Evolutionary conservation across 768 basidiomycete species (phyloP).

Genomic region (Symmetrospora coprosmae): DNA sequence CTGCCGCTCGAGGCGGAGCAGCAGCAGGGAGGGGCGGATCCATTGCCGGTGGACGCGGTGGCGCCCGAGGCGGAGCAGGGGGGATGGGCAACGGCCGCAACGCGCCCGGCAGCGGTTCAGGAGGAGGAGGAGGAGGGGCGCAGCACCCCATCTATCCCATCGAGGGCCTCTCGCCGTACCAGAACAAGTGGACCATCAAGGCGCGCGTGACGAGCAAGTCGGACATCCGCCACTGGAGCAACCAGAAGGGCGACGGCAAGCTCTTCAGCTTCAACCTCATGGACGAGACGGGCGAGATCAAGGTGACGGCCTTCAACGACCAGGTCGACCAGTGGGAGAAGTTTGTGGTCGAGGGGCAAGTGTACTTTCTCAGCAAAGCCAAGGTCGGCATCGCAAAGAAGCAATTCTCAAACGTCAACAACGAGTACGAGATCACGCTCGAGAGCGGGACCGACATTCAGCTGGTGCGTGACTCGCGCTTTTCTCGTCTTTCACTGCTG

Average conservation of each 20-base stretch:
- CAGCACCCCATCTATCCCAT: slow-evolving; percentile 55
- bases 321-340: slow-evolving; percentile 69
- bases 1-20: slow-evolving; percentile 26
- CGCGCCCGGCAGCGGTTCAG: slow-evolving; percentile 1
- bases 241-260: slow-evolving; percentile 80
- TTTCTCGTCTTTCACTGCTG: background rate
- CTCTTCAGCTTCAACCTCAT: slow-evolving; percentile 82
- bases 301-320: slow-evolving; percentile 77
- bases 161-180: slow-evolving; percentile 85
- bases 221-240: slow-evolving; percentile 80
- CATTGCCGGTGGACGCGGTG: too few species aligned
- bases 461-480: slow-evolving; percentile 44
- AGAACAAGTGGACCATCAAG: slow-evolving; percentile 98
- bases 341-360: slow-evolving; percentile 77
- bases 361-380: slow-evolving; percentile 79
- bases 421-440: slow-evolving; percentile 85
- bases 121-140: slow-evolving; percentile 2
- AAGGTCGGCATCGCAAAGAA: slow-evolving; percentile 91
- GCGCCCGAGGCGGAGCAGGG: slow-evolving; percentile 34
- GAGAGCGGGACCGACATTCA: slow-evolving; percentile 70
- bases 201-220: slow-evolving; percentile 79
- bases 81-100: slow-evolving; percentile 26
- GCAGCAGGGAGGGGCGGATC: slow-evolving; percentile 34
- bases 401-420: slow-evolving; percentile 75
- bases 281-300: slow-evolving; percentile 73